Evolutionary conservation across 2,329 filamentous ascomycete genomes (phyloP).

Genomic region (Cladosporium oxysporum): DNA sequence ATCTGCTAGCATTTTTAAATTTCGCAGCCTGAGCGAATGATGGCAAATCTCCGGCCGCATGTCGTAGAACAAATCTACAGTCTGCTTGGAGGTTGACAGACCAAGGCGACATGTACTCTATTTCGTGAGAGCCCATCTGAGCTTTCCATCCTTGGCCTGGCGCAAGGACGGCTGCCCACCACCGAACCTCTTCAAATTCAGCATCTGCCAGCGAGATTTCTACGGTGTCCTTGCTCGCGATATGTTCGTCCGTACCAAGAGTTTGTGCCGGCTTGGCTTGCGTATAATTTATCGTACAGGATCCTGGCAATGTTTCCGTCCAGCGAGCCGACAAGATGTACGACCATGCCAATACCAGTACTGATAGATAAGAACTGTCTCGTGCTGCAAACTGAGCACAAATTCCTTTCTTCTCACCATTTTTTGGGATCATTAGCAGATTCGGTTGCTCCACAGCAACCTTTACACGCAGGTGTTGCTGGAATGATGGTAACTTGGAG

Average conservation of each 20-base stretch:
- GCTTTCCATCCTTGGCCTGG: background rate
- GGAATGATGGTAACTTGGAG: background rate
- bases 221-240: background rate
- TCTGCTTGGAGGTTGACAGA: background rate
- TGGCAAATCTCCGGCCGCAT: background rate
- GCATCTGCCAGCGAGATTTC: background rate
- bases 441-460: background rate
- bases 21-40: background rate
- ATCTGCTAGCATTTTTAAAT: background rate
- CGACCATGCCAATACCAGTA: background rate
- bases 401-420: background rate
- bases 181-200: background rate
- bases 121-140: background rate
- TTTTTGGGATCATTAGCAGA: background rate
- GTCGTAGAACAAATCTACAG: background rate
- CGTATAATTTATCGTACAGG: background rate
- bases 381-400: background rate
- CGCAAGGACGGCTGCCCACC: background rate
- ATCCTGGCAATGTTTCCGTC: background rate
- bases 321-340: slow-evolving; percentile 3
- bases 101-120: background rate
- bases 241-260: background rate
- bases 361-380: background rate
- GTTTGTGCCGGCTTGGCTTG: background rate
- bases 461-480: background rate